Conservation (phyloP, 2,329 filamentous ascomycete species). For the Ophiocordyceps sinensis region DNA sequence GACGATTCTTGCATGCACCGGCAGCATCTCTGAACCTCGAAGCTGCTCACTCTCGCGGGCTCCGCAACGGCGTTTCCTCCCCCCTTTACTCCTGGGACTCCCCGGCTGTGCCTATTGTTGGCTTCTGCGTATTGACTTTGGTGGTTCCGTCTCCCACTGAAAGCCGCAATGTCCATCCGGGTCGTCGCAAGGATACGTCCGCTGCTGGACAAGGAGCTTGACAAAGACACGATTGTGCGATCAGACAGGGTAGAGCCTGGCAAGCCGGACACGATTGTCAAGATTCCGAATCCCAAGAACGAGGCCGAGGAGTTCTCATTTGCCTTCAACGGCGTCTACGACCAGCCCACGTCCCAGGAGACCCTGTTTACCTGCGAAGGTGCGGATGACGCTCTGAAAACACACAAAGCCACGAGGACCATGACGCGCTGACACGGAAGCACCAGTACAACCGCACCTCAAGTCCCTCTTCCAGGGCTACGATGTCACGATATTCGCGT, state of each 20-base stretch:
- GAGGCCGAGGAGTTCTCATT: constrained; percentile 84
- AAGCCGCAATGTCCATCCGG: constrained; percentile 47
- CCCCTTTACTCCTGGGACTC: background rate
- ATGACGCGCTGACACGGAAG: constrained; percentile 9
- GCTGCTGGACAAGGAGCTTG: constrained; percentile 69
- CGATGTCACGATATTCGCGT: constrained; percentile 82
- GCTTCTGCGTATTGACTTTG: too few relatives aligned
- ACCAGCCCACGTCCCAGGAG: constrained; percentile 66
- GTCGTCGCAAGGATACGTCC: constrained; percentile 87
- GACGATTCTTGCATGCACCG: too few relatives aligned
- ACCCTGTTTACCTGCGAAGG: constrained; percentile 81
- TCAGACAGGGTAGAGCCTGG: constrained; percentile 48
- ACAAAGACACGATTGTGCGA: constrained; percentile 74
- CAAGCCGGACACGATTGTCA: constrained; percentile 54
- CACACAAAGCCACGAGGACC: background rate
- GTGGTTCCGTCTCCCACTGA: background rate
- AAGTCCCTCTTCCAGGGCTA: constrained; percentile 86
- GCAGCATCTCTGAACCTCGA: too few relatives aligned
- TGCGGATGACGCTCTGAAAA: constrained; percentile 21
- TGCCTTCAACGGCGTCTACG: constrained; percentile 88
- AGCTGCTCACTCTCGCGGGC: too few relatives aligned
- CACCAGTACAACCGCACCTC: constrained; percentile 67
- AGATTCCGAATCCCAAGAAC: constrained; percentile 90
- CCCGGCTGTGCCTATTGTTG: background rate
- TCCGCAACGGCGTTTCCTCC: too few relatives aligned